Percentiles rank a stretch among this genome's conserved stretches.
phyloP scores from a whole-genome alignment of 306 rosid species.

The Neltuma alba region DNA sequence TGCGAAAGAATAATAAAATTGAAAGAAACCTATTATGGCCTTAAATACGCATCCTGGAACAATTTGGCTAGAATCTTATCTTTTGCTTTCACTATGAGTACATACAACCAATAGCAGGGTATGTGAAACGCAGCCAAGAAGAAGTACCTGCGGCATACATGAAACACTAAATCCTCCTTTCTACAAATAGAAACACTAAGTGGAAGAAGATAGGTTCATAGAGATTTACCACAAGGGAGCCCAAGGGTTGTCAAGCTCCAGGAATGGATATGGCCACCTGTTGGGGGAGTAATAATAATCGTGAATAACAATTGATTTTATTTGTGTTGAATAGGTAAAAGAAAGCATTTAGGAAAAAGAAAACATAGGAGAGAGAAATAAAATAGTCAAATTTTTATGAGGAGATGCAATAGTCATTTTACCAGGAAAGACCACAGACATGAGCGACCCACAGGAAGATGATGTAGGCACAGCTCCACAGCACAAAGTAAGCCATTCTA shows the following conservation, averaged over 20 bases:
- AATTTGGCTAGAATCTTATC: conserved; percentile 51
- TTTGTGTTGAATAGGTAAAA: background rate
- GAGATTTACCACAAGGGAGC: conserved; percentile 76
- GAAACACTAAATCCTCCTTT: conserved; percentile 11
- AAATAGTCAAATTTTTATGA: background rate
- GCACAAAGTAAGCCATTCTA: conserved; percentile 72
- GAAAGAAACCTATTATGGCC: conserved; percentile 35
- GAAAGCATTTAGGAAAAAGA: background rate
- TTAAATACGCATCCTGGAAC: conserved; percentile 56
- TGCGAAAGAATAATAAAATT: background rate
- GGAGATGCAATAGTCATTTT: conserved; percentile 13
- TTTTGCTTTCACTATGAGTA: conserved; percentile 62
- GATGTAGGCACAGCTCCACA: conserved; percentile 69
- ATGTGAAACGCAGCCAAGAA: conserved; percentile 67
- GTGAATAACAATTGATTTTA: background rate
- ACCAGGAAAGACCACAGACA: conserved; percentile 51
- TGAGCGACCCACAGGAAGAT: conserved; percentile 77
- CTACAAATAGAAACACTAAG: background rate
- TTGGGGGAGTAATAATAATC: background rate
- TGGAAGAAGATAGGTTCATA: background rate
- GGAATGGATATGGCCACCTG: conserved; percentile 87
- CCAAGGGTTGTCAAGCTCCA: conserved; percentile 73
- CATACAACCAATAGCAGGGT: conserved; percentile 74
- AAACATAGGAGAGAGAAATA: background rate
- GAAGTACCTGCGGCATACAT: conserved; percentile 61